Evolutionary conservation across 2,329 filamentous ascomycete genomes (phyloP).

Genomic region (Cryphonectria naterciae): DNA sequence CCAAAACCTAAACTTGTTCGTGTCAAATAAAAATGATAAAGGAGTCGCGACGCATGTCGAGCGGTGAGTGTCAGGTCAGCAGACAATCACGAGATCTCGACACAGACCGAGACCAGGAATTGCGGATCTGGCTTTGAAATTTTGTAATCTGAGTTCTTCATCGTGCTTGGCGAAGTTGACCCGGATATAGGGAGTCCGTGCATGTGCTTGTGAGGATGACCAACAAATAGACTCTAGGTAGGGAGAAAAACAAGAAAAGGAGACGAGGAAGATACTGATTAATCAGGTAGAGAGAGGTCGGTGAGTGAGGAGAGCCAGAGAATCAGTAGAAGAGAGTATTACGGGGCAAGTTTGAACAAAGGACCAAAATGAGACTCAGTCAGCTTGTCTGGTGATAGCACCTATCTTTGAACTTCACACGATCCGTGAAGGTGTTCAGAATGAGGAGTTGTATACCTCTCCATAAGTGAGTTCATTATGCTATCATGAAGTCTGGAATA

Average conservation of each 20-base stretch:
- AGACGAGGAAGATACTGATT: not conserved
- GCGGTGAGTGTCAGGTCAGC: constrained; percentile 30
- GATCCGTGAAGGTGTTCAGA: not conserved
- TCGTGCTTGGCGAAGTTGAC: constrained; percentile 16
- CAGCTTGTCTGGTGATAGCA: too few relatives aligned
- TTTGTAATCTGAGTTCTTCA: constrained; percentile 17
- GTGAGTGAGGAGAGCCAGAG: not conserved
- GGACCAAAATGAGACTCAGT: not conserved
- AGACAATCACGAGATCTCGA: constrained; percentile 15
- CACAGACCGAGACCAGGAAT: constrained; percentile 19
- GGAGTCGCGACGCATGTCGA: not conserved
- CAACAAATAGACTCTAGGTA: too few relatives aligned
- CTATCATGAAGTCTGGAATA: too few relatives aligned
- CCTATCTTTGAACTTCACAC: too few relatives aligned
- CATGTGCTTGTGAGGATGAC: constrained; percentile 9
- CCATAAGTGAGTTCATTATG: not conserved
- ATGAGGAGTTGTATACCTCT: constrained; percentile 13
- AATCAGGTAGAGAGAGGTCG: not conserved
- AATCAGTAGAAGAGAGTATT: not conserved
- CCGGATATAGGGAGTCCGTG: constrained; percentile 11
- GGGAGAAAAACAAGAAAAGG: not conserved
- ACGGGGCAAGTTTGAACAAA: too few relatives aligned
- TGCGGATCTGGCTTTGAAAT: constrained; percentile 13
- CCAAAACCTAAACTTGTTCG: not conserved
- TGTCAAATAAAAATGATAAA: not conserved